A percentile compares a stretch with the other conserved stretches of the same genome.
phyloP scores from a whole-genome alignment of 2,329 filamentous ascomycete species.

The Conoideocrella luteorostrata region DNA sequence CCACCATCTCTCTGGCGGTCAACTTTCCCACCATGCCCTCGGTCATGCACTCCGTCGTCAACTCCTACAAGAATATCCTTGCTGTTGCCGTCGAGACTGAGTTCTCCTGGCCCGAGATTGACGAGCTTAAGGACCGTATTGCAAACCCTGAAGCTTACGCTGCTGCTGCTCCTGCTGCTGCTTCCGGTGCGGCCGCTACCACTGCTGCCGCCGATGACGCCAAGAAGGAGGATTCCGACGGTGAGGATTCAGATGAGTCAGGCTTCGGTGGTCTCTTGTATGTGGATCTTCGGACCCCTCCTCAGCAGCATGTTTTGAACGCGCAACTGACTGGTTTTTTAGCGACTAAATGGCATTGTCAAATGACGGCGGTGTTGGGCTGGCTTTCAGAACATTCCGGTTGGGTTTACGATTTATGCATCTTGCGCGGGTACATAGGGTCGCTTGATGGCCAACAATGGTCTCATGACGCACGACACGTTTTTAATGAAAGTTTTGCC shows the following conservation, averaged over 20 bases:
- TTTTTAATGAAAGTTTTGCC: conserved; percentile 22
- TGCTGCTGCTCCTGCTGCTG: conserved; percentile 66
- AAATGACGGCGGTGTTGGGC: conserved; percentile 30
- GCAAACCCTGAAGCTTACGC: conserved; percentile 98
- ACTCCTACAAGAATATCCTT: conserved; percentile 95
- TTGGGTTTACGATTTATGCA: conserved; percentile 38
- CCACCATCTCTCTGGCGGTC: conserved; percentile 82
- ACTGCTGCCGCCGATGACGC: conserved; percentile 53
- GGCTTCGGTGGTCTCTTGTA: conserved; percentile 78
- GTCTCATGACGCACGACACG: conserved; percentile 23
- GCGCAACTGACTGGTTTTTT: conserved; percentile 30
- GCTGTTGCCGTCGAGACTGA: conserved; percentile 86
- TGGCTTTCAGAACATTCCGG: conserved; percentile 34
- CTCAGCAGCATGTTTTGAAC: not conserved
- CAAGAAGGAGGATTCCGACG: conserved; percentile 61
- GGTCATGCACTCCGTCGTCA: conserved; percentile 92
- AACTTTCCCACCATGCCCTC: conserved; percentile 96
- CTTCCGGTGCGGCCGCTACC: conserved; percentile 45
- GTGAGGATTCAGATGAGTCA: conserved; percentile 61
- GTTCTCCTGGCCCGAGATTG: conserved; percentile 89
- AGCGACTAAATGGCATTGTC: conserved; percentile 46
- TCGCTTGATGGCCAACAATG: conserved; percentile 39
- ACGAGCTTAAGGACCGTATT: conserved; percentile 98
- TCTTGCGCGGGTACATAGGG: conserved; percentile 40
- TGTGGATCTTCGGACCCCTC: conserved; percentile 18